Percentiles rank a stretch among this genome's conserved stretches.
Evolutionary conservation across 768 basidiomycete genomes (phyloP).

Genomic region (Lepiota brunneoincarnata): DNA sequence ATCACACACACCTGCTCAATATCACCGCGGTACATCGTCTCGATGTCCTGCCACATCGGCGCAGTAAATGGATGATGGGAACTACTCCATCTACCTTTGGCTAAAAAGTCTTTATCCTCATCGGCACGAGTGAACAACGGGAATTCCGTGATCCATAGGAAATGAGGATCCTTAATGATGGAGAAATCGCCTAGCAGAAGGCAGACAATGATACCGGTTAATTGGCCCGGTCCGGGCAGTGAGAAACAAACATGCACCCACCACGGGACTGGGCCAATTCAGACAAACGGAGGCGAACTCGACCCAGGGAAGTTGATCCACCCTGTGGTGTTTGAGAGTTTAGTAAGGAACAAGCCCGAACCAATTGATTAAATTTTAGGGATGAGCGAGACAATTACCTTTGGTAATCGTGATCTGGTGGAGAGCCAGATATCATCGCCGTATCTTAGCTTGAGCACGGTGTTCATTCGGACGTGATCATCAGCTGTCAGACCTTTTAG

Average conservation of each 20-base stretch:
- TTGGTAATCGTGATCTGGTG: conserved; percentile 45
- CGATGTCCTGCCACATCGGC: conserved; percentile 88
- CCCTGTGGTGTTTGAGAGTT: conserved; percentile 48
- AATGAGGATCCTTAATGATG: conserved; percentile 63
- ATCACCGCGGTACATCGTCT: conserved; percentile 68
- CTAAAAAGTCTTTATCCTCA: conserved; percentile 82
- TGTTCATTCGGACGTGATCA: conserved; percentile 19
- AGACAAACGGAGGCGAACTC: conserved; percentile 60
- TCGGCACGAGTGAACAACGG: conserved; percentile 88
- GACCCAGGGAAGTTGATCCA: conserved; percentile 81
- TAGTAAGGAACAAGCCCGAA: too few species aligned
- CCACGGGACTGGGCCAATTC: conserved; percentile 66
- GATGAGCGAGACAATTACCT: conserved; percentile 33
- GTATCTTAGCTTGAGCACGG: conserved; percentile 36
- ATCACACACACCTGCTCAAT: conserved; percentile 46
- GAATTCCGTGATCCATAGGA: conserved; percentile 96
- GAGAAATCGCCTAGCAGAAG: conserved; percentile 48
- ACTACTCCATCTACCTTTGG: conserved; percentile 86
- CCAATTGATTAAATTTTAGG: conserved; percentile 15
- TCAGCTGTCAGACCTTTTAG: conserved; percentile 30
- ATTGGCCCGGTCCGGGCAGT: background rate
- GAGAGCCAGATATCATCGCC: conserved; percentile 62
- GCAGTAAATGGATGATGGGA: conserved; percentile 97
- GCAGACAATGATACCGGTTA: conserved; percentile 11
- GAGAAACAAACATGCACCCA: conserved; percentile 26